phyloP scores from a whole-genome alignment of 148 eudicot genomes.

The Persicaria maculosa region DNA sequence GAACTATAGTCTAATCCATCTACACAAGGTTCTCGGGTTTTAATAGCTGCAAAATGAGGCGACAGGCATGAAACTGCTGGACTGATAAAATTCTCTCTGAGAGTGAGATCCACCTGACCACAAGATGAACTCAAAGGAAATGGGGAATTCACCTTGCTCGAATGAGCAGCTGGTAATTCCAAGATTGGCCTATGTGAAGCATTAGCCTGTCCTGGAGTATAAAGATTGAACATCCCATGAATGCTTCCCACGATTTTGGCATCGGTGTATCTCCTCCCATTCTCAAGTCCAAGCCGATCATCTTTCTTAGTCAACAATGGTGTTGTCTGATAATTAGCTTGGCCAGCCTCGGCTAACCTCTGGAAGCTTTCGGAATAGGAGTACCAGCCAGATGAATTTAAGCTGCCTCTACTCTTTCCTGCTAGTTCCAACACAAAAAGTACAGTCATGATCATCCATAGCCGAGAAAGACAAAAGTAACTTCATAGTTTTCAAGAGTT shows the following conservation, averaged over 20 bases:
- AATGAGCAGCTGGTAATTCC: conserved; percentile 7
- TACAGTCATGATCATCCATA: not conserved
- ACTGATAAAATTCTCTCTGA: too few species aligned
- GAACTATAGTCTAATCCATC: conserved; percentile 13
- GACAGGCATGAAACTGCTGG: conserved; percentile 29
- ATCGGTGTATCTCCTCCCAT: not conserved
- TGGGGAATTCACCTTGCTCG: conserved; percentile 6
- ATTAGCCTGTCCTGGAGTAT: not conserved
- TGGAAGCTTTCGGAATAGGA: conserved; percentile 9
- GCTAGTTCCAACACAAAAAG: not conserved
- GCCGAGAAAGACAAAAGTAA: not conserved
- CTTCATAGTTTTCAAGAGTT: not conserved
- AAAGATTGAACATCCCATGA: conserved; percentile 2
- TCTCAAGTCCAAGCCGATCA: not conserved
- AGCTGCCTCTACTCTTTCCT: not conserved
- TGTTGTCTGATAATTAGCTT: conserved; percentile 16
- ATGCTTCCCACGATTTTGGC: conserved; percentile 11
- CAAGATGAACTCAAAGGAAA: too few species aligned
- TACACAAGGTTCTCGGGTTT: conserved; percentile 8
- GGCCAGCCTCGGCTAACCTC: conserved; percentile 3
- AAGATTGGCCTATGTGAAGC: conserved; percentile 10
- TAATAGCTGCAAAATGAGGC: conserved; percentile 9
- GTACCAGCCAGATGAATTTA: not conserved
- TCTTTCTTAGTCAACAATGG: conserved; percentile 10
- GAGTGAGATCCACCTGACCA: too few species aligned